phyloP scores from a whole-genome alignment of 1,284 basidiomycete genomes.

The Cutaneotrichosporon dermatis region DNA sequence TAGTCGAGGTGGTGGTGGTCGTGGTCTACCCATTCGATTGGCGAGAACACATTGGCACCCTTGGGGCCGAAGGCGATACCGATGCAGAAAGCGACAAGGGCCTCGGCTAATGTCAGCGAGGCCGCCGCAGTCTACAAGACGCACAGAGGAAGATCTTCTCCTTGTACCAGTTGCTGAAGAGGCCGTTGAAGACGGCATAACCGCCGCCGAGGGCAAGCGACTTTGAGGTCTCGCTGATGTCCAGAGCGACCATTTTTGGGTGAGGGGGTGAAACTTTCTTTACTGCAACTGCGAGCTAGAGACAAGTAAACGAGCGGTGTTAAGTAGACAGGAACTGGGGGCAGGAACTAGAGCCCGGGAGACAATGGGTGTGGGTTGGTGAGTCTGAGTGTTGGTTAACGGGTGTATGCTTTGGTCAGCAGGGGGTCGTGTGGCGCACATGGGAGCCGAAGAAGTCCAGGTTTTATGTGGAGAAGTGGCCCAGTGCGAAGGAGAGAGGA shows the following conservation, averaged over 20 bases:
- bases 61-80: constrained; percentile 71
- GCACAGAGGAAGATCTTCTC: constrained; percentile 49
- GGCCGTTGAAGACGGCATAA: constrained; percentile 43
- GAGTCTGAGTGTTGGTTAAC: no score
- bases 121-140: constrained; percentile 6
- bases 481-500: no score
- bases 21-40: constrained; percentile 22
- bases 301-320: no score
- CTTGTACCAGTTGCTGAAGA: constrained; percentile 48
- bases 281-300: no score
- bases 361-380: no score
- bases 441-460: no score
- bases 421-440: no score
- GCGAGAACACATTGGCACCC: constrained; percentile 32
- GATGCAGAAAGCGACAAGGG: constrained; percentile 86
- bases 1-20: constrained; percentile 31
- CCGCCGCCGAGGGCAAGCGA: constrained; percentile 42
- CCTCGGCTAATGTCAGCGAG: constrained; percentile 69
- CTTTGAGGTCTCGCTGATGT: constrained; percentile 44
- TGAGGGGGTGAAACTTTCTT: no score
- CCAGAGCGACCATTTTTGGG: constrained; percentile 42
- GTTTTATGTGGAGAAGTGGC: no score
- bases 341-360: no score
- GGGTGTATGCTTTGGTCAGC: no score
- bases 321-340: no score